Percentiles rank a stretch among this genome's conserved stretches.
phyloP scores from a whole-genome alignment of 805 yeast genomes.

The Spathaspora girioi region DNA sequence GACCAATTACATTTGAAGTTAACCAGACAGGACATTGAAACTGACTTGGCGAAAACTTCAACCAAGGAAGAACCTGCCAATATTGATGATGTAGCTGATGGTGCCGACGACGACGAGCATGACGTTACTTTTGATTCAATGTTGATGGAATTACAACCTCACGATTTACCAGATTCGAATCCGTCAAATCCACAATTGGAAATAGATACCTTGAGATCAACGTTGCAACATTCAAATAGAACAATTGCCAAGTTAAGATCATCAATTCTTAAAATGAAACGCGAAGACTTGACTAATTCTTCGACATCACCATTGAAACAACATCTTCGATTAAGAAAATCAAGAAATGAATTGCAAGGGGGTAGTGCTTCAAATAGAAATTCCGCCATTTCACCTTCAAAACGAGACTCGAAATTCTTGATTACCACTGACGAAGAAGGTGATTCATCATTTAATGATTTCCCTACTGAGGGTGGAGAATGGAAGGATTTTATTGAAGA shows the following conservation, averaged over 20 bases:
- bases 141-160: constrained; percentile 24
- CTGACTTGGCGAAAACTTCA: background rate
- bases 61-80: background rate
- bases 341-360: constrained; percentile 5
- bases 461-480: constrained; percentile 15
- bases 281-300: constrained; percentile 23
- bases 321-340: constrained; percentile 10
- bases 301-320: constrained; percentile 1
- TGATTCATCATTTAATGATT: constrained; percentile 3
- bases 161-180: constrained; percentile 24
- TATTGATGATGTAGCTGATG: background rate
- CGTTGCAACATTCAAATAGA: constrained; percentile 61
- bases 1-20: constrained; percentile 48
- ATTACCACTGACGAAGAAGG: constrained; percentile 17
- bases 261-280: constrained; percentile 42
- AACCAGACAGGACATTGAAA: background rate
- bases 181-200: constrained; percentile 49
- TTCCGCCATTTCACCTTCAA: constrained; percentile 30
- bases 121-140: constrained; percentile 33
- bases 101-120: constrained; percentile 28
- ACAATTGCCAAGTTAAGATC: constrained; percentile 59
- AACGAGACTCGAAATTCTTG: constrained; percentile 30
- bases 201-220: constrained; percentile 61
- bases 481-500: constrained; percentile 39
- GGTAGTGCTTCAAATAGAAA: constrained; percentile 15